Base-by-base conservation (phyloP, 1,139 yeast genomes). In the Zygosaccharomyces sapae region DNA sequence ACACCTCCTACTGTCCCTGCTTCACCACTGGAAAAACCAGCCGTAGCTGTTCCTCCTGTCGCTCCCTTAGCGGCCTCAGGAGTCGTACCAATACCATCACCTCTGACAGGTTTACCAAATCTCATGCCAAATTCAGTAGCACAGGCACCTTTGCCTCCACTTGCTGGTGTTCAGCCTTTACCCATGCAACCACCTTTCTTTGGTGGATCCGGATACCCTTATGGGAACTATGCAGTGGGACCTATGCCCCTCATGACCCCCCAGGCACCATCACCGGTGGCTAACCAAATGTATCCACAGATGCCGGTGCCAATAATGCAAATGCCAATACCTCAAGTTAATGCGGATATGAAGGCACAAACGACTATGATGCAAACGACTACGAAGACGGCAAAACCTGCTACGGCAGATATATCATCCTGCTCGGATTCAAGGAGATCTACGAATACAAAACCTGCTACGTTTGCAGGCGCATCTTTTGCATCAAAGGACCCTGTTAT, bases 391-490 rank as follows among this genome's bases (percentile, higher is more conserved):
- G 7, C 7, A 6, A 22, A 22, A 6, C 25, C 10, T 5, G 25
- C 27, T 8, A 12, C 25, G 12, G 4, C 7, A 6, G 25, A 7
- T 22, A 22, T 5, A 1, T 22, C 41, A 8, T 4, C 34, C 6
- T 27, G 25, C 24, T 13, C 45, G 16, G 29, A 24, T 10, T 41
- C 45, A 12, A 44, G 44, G 12, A 41, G 44, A 27, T 40, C 31
- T 27, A 43, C 38, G 29, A 44, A 31, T 22, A 40, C 38, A 9
- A 35, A 31, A 29, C 41, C 49, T 43, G 49, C 41, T 12, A 35
- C 56, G 12, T 63, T 62, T 49, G 68, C 68, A 2, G 68, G 68
- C 41, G 68, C 67, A 5, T 63, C 68, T 1, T 65, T 65, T 47
- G 65, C 68, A 10, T 57, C 65, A 5, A 56, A 57, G 42, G 55